Base-by-base conservation (phyloP, 495 filamentous ascomycete species). In the Aspergillus sclerotioniger region DNA sequence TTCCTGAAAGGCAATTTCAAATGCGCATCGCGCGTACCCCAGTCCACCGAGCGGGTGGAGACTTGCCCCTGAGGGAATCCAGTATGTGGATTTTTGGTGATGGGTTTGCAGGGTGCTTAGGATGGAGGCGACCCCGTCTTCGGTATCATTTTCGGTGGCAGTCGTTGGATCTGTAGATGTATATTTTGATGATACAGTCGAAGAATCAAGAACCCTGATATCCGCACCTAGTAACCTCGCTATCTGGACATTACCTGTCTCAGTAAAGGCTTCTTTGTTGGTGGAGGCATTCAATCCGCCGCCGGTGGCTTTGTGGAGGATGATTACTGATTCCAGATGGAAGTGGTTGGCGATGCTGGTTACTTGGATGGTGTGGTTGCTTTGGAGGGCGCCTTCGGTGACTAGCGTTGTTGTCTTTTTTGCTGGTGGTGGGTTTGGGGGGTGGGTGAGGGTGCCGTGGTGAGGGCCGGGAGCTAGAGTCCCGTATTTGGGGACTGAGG, bases 321-420 rank as follows among this genome's bases (percentile, higher is more conserved):
- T 61, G 7, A 71, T 58, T 0, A 74, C 19, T 0, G 67, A 58
- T 9, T 67, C 63, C 0, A 76, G 61, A 0, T 65, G 62, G 20
- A 76, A 61, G 33, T 58, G 69, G 0, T 48, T 57, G 1, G 74
- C 74, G 2, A 73, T 55, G 1, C 72, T 60, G 20, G 68, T 62
- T 1, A 76, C 74, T 62, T 76, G 74, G 0, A 75, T 66, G 12
- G 72, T 75, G 62, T 76, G 74, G 57, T 76, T 76, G 54, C 72
- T 75, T 58, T 76, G 74, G 31, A 76, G 57, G 8, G 72, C 74
- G 37, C 74, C 73, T 49, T 74, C 73, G n/a, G 73, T 76, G 8
- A 76, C 69, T 8, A 76, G 65, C 9, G 62, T 72, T 31, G 71
- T 74, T 20, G 64, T 60, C 17, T 25, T 41, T 48, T 61, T 28